Evolutionary conservation across 2,329 filamentous ascomycete genomes (phyloP).

Genomic region (Hymenoscyphus scutula): DNA sequence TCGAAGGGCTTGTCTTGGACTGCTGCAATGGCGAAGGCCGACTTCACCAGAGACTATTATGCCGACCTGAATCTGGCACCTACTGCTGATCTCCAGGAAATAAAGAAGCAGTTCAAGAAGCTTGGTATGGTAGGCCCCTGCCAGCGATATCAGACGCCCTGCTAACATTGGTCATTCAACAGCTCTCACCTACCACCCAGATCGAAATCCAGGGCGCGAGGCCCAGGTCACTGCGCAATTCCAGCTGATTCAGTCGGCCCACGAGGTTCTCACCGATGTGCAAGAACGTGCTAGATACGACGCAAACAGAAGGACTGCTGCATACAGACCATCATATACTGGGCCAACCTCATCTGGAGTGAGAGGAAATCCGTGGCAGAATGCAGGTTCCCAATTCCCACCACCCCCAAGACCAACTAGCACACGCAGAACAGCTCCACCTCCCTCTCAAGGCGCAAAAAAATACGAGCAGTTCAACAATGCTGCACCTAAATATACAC

Average conservation of each 20-base stretch:
- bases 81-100: constrained; percentile 59
- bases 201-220: constrained; percentile 68
- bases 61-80: constrained; percentile 61
- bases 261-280: constrained; percentile 58
- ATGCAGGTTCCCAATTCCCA: constrained; percentile 32
- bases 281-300: constrained; percentile 36
- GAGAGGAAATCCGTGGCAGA: constrained; percentile 37
- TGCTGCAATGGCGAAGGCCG: constrained; percentile 36
- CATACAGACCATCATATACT: constrained; percentile 21
- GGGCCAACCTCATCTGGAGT: constrained; percentile 22
- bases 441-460: constrained; percentile 33
- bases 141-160: not conserved
- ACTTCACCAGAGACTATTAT: constrained; percentile 57
- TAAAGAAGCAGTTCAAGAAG: constrained; percentile 69
- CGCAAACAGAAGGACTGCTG: constrained; percentile 25
- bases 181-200: constrained; percentile 68
- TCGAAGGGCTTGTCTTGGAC: not conserved
- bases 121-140: constrained; percentile 46
- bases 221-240: constrained; percentile 65
- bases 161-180: constrained; percentile 18
- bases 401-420: constrained; percentile 35
- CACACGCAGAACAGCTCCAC: constrained; percentile 21
- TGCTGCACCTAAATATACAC: constrained; percentile 27
- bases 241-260: constrained; percentile 67
- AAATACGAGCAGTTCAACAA: constrained; percentile 33